Conservation (phyloP, 768 basidiomycete genomes). For the Aureoboletus auriporus region DNA sequence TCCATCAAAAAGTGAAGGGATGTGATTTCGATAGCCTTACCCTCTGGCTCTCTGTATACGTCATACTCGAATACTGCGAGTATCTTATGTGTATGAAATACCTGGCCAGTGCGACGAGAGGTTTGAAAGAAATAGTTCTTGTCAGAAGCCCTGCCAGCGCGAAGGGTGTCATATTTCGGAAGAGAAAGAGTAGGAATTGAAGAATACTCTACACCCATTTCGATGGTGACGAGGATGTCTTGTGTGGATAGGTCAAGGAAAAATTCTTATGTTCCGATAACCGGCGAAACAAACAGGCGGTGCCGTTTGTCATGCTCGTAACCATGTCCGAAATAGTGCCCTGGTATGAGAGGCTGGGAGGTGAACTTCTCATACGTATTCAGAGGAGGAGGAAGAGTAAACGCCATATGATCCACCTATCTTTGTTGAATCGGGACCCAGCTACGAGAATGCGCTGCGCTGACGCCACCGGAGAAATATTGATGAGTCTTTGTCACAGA, state of each 20-base stretch:
- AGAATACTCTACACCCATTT: neutral
- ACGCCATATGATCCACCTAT: constrained; percentile 2
- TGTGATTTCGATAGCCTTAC: too few species aligned
- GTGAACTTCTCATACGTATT: neutral
- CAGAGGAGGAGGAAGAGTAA: constrained; percentile 2
- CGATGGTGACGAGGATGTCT: constrained; percentile 10
- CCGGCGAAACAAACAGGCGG: too few species aligned
- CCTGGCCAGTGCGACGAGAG: neutral
- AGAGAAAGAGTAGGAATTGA: neutral
- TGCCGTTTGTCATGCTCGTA: too few species aligned
- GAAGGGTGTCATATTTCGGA: constrained; percentile 3
- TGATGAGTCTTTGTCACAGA: too few species aligned
- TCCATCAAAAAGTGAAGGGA: too few species aligned
- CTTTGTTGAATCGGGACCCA: neutral
- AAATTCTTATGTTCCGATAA: too few species aligned
- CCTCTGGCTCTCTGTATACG: too few species aligned
- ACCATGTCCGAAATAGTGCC: constrained; percentile 2
- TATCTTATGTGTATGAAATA: too few species aligned
- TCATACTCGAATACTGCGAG: too few species aligned
- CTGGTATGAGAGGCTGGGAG: constrained; percentile 5
- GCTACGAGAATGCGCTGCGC: constrained; percentile 13
- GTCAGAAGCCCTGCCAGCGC: neutral
- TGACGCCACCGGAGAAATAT: too few species aligned
- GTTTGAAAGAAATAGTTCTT: constrained; percentile 4
- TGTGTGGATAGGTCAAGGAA: constrained; percentile 1